Base-by-base conservation (phyloP, 202 grass and related monocot genomes). In the Zoysia matrella region DNA sequence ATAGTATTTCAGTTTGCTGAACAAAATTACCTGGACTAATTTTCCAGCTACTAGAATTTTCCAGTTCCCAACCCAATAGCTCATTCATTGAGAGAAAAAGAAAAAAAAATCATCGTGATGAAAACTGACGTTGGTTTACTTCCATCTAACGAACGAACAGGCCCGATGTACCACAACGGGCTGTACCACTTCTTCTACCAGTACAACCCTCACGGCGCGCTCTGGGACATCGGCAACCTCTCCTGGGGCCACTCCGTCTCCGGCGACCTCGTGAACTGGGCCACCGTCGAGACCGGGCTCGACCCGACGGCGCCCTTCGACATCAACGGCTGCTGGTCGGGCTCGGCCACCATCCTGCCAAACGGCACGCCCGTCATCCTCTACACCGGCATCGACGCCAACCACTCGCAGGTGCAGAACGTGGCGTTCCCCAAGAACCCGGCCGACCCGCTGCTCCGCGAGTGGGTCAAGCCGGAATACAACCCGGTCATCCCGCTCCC, bases 241-340 rank as follows among this genome's bases (percentile, higher is more conserved):
- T 82, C 88, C 2, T 94, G 86, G 91, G 91, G 91, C 16, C 91
- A 94, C 85, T 94, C 91, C 42, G 79, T 91, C 83, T 91, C 88
- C 52, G 83, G 71, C 66, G 91, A 94, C 67, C 92, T 94, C 30
- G 45, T 94, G 0, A 94, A 91, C 80, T 94, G 89, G 92, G 83
- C 81, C 2, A 69, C 72, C 1, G 80, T 94, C 0, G 50, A 60
- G 15, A 58, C 9, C 1, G 92, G 79, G 0, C 39, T 94, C 6
- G 76, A 88, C 45, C 92, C 88, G 3, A 89, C 77, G 12, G 51
- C 84, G 9, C 80, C 86, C 0, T 94, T 89, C 71, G 92, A 94
- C 84, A 30, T 36, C 78, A 87, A 94, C 73, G 92, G 92, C 22
- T 91, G 89, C 83, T 82, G 75, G 88, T 91, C 92, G 2, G 92